These are phyloP conservation scores for Cladobotryum protrusum DNA, from an alignment of 2,329 filamentous ascomycete genomes.

Conservation along the genomic window DNA sequence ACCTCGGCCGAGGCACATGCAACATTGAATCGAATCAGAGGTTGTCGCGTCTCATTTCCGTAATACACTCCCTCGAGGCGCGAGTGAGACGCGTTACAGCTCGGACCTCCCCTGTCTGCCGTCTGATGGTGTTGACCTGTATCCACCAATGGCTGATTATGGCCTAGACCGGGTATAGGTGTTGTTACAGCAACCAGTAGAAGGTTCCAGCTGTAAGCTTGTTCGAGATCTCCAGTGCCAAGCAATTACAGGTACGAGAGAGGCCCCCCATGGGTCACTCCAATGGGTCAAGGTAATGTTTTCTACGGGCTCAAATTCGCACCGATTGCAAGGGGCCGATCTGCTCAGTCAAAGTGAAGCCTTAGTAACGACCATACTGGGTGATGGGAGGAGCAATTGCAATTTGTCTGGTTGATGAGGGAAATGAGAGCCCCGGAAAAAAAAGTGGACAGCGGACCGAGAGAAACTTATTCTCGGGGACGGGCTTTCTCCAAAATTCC, in stretches of 20 bases:
- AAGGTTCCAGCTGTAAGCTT: not conserved
- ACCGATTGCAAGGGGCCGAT: too few species aligned
- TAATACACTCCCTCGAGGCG: not conserved
- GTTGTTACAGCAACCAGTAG: constrained; percentile 21
- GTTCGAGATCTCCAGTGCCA: not conserved
- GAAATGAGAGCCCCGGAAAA: constrained; percentile 1
- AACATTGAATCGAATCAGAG: not conserved
- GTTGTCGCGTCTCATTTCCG: not conserved
- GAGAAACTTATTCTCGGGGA: not conserved
- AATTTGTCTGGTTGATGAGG: not conserved
- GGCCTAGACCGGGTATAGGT: not conserved
- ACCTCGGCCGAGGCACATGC: constrained; percentile 8
- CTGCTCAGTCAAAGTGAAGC: too few species aligned
- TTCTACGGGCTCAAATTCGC: not conserved
- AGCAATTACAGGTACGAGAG: not conserved
- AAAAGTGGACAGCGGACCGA: not conserved
- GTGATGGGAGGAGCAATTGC: not conserved
- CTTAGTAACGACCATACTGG: not conserved
- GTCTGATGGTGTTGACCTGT: not conserved
- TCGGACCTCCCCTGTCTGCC: not conserved
- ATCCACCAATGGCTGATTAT: not conserved
- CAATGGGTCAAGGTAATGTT: not conserved
- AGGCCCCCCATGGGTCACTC: not conserved
- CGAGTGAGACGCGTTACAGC: constrained; percentile 11
- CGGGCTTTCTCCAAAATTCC: not conserved